Base-by-base conservation (phyloP, 1,139 yeast genomes). In the Scheffersomyces cryptocercus region DNA sequence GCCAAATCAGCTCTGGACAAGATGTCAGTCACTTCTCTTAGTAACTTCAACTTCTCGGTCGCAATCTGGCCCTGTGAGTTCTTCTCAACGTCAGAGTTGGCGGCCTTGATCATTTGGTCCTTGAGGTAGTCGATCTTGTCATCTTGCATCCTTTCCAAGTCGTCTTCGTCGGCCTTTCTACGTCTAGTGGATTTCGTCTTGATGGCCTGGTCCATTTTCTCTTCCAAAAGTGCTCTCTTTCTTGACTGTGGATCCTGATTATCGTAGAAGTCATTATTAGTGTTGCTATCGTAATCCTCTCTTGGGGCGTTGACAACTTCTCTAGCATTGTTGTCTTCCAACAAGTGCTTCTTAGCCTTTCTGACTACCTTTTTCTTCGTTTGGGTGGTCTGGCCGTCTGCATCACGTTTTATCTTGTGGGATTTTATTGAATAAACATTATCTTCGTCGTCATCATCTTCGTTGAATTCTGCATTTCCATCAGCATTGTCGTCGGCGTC, bases 111-210 rank as follows among this genome's bases (percentile, higher is more conserved):
- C 99, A 95, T 95, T 64, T 82, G 82, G 56, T 87, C 95, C 54
- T 95, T 87, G 53, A 95, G 75, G 46, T 77, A 77, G 45, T 89
- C 84, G 52, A 95, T 88, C 51, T 82, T 79, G 61, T 91, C 98
- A 69, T 95, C 99, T 64, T 91, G 95, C 84, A 89, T 87, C 61
- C 89, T 85, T 63, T 91, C 98, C 55, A 93, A 70, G 67, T 91
- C 98, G 60, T 88, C 96, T 56, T 91, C 98, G 56, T 88, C 95
- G 39, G 82, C 82, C 61, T 77, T 82, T 44, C 77, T 73, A 51
- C 82, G 78, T 56, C 75, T 74, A 16, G 78, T 74, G 47, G 85
- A 79, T 60, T 79, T 79, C 47, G 81, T 77, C 61, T 87, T 83
- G 46, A 90, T 70, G 2, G 96, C 91, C 39, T 81, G 80, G 51